Evolutionary conservation across 2,329 filamentous ascomycete genomes (phyloP).

Genomic region (Paecilomyces fulvus): DNA sequence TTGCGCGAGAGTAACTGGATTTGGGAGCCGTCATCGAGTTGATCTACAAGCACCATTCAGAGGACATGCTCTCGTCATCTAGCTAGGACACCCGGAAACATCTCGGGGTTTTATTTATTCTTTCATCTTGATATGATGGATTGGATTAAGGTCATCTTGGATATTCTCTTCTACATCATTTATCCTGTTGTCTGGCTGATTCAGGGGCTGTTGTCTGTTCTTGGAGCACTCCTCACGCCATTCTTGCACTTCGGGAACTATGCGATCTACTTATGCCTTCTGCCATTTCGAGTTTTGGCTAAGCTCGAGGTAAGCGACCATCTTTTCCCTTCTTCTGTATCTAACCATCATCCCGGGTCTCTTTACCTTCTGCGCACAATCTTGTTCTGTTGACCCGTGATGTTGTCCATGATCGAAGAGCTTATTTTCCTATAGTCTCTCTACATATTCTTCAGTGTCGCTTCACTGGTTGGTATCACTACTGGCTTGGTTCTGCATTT

Average conservation of each 20-base stretch:
- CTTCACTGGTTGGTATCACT: conserved; percentile 57
- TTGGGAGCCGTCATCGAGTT: no score
- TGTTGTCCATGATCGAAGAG: conserved; percentile 1
- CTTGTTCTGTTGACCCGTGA: background rate
- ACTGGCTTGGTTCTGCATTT: conserved; percentile 42
- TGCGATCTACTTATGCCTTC: conserved; percentile 31
- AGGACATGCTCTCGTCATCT: background rate
- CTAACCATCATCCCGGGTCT: background rate
- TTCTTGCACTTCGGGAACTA: conserved; percentile 41
- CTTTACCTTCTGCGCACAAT: background rate
- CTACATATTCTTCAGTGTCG: conserved; percentile 54
- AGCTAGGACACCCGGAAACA: background rate
- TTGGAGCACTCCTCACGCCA: conserved; percentile 26
- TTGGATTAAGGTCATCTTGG: conserved; percentile 14
- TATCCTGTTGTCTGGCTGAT: conserved; percentile 32
- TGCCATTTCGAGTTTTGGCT: conserved; percentile 44
- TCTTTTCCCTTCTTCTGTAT: background rate
- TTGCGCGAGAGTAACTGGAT: background rate
- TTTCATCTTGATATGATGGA: background rate
- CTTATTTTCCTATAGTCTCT: conserved; percentile 26
- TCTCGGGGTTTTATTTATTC: background rate
- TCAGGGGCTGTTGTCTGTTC: conserved; percentile 23
- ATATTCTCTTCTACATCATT: conserved; percentile 27
- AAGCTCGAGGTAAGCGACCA: conserved; percentile 48
- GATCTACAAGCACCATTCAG: no score